Evolutionary conservation across 768 basidiomycete genomes (phyloP), one percentile per base, ranked within the genome.

Genomic region (Suillus tomentosus): DNA sequence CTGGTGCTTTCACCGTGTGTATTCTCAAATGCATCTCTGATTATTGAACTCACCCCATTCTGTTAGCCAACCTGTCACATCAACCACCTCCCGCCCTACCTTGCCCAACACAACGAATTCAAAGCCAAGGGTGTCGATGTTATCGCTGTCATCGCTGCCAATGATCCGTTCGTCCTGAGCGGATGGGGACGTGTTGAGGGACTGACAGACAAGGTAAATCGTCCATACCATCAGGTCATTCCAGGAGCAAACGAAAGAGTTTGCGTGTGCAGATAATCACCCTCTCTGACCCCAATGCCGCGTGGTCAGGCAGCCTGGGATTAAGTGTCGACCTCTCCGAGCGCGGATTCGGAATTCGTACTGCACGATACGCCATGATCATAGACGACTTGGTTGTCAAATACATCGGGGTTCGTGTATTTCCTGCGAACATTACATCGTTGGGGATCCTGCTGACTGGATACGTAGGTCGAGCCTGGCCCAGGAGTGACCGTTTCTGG

Each of bases 1-100:
- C 91, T 19, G 92, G 92, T 54, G 90, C 91, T 17, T 92, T 92
- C 79, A 91, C 91, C 17, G 91, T 91, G 66, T 65, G 87, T 65
- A 54, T 63, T 62, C 54, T 60, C 39, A n/a, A 14, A 10, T 17
- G 11, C 24, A 8, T 8, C 5, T 47, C 11, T 15, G 48, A 62
- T 65, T 62, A 17, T 43, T 3, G 8, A 31, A 24, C 5, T 48
- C 14, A 51, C 5, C 39, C 27, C 19, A 54, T 31, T 34, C 1
- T n/a, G 13, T 31, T 45, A 79, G 76, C 80, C 79, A 0, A 80
- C 80, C 40, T 80, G 79, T 71, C 79, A 81, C 64, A 68, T 74
- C 65, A 74, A 77, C 72, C 80, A 82, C 72, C 74, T 84, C 47
- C 82, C 80, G 34, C 77, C 77, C 42, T 85, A 84, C 74, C 70